Evolutionary conservation across 495 filamentous ascomycete species (phyloP).

Genomic region (Tuber microsphaerosporum): DNA sequence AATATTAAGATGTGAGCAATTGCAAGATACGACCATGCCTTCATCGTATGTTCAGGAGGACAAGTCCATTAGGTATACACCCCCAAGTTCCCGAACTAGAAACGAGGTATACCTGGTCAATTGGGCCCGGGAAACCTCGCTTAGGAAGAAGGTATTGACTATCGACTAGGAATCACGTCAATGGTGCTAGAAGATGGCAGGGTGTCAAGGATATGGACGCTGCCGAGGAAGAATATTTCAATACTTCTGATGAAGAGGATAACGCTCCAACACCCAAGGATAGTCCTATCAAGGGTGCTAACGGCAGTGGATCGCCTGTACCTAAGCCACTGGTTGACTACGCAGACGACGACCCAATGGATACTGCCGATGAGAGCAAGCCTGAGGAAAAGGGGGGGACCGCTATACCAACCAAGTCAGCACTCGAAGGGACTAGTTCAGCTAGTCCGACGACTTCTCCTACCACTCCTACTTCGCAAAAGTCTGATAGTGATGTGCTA

Average conservation of each 20-base stretch:
- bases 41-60: conserved; percentile 50
- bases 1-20: conserved; percentile 70
- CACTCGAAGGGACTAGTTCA: conserved; percentile 24
- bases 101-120: background rate
- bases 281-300: conserved; percentile 34
- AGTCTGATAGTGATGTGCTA: conserved; percentile 43
- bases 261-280: conserved; percentile 28
- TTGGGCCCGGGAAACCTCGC: background rate
- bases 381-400: conserved; percentile 42
- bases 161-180: conserved; percentile 49
- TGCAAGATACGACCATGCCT: conserved; percentile 39
- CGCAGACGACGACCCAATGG: conserved; percentile 71
- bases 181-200: conserved; percentile 61
- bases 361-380: conserved; percentile 53
- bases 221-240: conserved; percentile 90
- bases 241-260: conserved; percentile 64
- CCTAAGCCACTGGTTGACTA: conserved; percentile 76
- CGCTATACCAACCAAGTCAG: conserved; percentile 8
- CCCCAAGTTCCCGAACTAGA: background rate
- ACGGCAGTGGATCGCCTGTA: conserved; percentile 50
- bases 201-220: conserved; percentile 77
- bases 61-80: conserved; percentile 7
- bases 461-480: conserved; percentile 36
- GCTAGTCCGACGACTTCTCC: conserved; percentile 29
- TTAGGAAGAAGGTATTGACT: background rate